Conservation (phyloP, 805 yeast species). For the Yarrowia bubula region DNA sequence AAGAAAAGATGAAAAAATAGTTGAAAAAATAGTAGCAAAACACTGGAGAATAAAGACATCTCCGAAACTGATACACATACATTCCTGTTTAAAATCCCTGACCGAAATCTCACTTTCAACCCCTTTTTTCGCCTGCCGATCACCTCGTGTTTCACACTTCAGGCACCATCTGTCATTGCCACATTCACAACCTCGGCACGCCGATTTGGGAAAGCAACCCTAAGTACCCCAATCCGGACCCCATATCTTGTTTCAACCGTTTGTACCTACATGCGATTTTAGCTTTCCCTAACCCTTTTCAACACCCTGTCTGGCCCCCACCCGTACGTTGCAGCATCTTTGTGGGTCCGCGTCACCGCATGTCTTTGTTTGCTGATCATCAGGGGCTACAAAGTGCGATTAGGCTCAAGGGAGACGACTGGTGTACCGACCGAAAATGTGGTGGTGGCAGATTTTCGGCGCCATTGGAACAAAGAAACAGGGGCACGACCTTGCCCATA, state of each 20-base stretch:
- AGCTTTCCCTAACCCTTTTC: neutral
- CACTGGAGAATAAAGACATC: no score
- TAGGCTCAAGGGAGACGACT: neutral
- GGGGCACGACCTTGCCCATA: no score
- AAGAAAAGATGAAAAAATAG: no score
- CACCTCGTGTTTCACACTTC: neutral
- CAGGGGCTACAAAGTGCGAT: neutral
- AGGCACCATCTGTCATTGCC: neutral
- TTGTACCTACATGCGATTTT: conserved; percentile 10
- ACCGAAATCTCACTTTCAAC: neutral
- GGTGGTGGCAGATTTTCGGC: no score
- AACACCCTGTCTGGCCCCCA: neutral
- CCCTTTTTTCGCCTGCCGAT: neutral
- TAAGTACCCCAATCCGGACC: neutral
- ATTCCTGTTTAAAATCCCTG: neutral
- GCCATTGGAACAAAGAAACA: no score
- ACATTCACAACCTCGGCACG: conserved; percentile 6
- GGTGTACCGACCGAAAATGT: no score
- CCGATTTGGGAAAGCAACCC: neutral
- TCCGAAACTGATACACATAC: neutral
- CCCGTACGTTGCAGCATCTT: conserved; percentile 16
- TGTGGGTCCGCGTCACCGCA: conserved; percentile 13
- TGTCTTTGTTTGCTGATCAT: conserved; percentile 18
- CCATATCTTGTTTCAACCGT: conserved; percentile 16
- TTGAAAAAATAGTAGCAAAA: no score